Evolutionary conservation across 441 rosid genomes (phyloP), one percentile per base, ranked within the genome.

Genomic region (Sinapis alba): DNA sequence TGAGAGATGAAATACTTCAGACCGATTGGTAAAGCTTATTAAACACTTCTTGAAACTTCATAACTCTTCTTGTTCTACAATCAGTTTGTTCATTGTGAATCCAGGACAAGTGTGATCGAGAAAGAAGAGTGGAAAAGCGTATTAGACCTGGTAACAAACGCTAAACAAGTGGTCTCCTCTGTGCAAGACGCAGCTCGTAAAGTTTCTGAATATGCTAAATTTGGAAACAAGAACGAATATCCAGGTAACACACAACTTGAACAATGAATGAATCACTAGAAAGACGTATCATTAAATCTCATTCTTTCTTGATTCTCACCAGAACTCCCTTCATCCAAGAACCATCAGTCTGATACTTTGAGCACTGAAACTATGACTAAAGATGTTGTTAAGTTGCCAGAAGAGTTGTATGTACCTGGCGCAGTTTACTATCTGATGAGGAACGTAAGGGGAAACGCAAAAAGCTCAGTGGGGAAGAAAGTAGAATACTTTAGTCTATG

Each of bases 141-240:
- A 11, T 62, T 89, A 62, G 96, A 85, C 65, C 67, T 92, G 83
- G 92, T 91, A 66, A 72, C 97, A 72, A 95, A 95, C 71, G 97
- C 99, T 2, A 95, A 92, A 78, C 97, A 85, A 80, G 91, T 95
- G 26, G 90, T 92, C 58, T 77, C 95, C 58, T 91, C 99, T 3
- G 90, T 90, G 72, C 98, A 93, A 84, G 97, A 91, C 59, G 99
- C 90, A 73, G 96, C 95, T 77, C 41, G 84, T 53, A 95, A 93
- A 82, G 95, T 95, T 50, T 92, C 89, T 43, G 93, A 93, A 75
- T 93, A 84, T 87, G 90, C 98, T 26, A 85, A 89, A 23, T 86
- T 93, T 69, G 73, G 86, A 54, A 83, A 81, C 76, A 84, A 74
- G 71, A 83, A 83, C 71, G 83, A 69, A 41, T 75, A 75, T 47